phyloP scores from a whole-genome alignment of 257 asterid genomes.

The Plectranthus barbatus region DNA sequence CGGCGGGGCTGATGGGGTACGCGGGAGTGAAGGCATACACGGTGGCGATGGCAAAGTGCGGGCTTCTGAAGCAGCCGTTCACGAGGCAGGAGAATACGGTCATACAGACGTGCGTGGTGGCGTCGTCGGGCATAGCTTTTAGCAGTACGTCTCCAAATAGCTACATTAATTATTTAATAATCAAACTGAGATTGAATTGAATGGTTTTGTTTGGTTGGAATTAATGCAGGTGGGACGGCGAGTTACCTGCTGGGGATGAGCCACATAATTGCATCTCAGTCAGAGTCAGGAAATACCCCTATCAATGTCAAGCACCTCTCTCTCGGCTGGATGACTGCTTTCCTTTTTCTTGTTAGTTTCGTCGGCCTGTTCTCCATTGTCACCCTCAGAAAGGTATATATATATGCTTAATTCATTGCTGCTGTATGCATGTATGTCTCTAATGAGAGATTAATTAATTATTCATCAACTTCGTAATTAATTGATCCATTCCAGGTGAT shows the following conservation, averaged over 20 bases:
- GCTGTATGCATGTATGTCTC: no score
- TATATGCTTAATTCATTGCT: not conserved
- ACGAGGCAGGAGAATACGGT: conserved; percentile 75
- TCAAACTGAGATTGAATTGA: no score
- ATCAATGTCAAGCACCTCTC: conserved; percentile 42
- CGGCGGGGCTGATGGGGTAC: conserved; percentile 68
- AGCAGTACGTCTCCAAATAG: conserved; percentile 41
- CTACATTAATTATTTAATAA: not conserved
- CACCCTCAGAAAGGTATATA: conserved; percentile 53
- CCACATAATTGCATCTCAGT: conserved; percentile 38
- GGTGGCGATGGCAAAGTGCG: conserved; percentile 19
- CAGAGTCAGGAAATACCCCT: conserved; percentile 39
- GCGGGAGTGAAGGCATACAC: conserved; percentile 46
- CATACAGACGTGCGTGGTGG: conserved; percentile 62
- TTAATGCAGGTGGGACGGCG: conserved; percentile 57
- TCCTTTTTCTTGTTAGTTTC: conserved; percentile 58
- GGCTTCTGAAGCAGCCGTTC: conserved; percentile 49
- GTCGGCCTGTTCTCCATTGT: conserved; percentile 73
- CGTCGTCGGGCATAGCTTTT: conserved; percentile 77
- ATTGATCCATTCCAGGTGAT: conserved; percentile 33
- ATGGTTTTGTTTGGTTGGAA: no score
- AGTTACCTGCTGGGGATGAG: conserved; percentile 68
- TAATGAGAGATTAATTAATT: no score
- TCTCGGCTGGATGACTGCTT: conserved; percentile 56
- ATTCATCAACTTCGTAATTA: not conserved